phyloP scores from a whole-genome alignment of 139 green algal species.

The Mychonastes homosphaera region DNA sequence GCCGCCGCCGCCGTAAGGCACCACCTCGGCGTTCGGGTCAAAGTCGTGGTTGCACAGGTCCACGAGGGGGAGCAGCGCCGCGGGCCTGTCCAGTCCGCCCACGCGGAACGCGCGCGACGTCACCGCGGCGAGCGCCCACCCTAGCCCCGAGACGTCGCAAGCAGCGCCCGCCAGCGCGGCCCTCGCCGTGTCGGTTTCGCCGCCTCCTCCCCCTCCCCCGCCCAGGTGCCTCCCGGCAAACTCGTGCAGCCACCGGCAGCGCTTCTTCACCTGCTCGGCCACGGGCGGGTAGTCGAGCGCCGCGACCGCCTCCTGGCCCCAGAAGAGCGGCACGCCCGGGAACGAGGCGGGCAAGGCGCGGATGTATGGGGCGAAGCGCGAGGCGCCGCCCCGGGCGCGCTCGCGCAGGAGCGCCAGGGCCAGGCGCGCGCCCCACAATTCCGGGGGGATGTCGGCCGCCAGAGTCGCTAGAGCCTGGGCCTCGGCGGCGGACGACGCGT shows the following conservation, averaged over 20 bases:
- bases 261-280: conserved; percentile 53
- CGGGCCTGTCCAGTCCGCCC: conserved; percentile 41
- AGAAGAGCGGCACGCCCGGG: conserved; percentile 72
- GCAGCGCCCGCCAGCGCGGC: neutral
- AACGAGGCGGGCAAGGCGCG: conserved; percentile 46
- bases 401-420: conserved; percentile 39
- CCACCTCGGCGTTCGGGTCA: conserved; percentile 42
- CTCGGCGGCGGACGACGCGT: neutral
- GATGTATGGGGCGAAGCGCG: conserved; percentile 50
- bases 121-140: conserved; percentile 62
- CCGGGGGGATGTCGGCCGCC: neutral
- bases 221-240: conserved; percentile 26
- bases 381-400: conserved; percentile 30
- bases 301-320: conserved; percentile 29
- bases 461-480: neutral
- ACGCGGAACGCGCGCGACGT: conserved; percentile 63
- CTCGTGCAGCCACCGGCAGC: conserved; percentile 51
- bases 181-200: neutral
- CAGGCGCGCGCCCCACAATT: neutral
- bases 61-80: conserved; percentile 64
- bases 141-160: conserved; percentile 7
- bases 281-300: conserved; percentile 64
- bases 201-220: neutral
- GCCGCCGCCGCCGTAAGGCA: conserved; percentile 12
- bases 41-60: conserved; percentile 78